Conservation (phyloP, 2,329 filamentous ascomycete species). For the Arachnopeziza araneosa region DNA sequence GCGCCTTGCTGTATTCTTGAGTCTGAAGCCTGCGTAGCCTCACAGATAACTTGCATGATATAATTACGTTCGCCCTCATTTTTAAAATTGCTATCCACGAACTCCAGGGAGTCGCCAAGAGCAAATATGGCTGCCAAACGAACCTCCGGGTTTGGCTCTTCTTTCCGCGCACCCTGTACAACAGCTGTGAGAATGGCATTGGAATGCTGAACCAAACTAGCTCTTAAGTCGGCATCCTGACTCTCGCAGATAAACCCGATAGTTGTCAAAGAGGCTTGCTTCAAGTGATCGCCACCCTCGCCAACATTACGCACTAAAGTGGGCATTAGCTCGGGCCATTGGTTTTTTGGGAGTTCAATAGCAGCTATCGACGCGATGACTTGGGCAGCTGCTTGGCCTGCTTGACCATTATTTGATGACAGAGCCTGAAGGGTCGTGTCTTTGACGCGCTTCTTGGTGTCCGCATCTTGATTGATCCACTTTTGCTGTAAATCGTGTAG, state of each 20-base stretch:
- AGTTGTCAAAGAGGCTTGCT: conserved; percentile 90
- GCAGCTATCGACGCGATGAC: conserved; percentile 92
- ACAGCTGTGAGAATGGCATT: conserved; percentile 98
- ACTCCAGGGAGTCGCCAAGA: conserved; percentile 93
- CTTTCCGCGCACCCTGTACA: conserved; percentile 93
- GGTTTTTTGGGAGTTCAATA: conserved; percentile 86
- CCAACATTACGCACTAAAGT: conserved; percentile 89
- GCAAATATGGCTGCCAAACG: conserved; percentile 89
- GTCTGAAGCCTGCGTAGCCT: conserved; percentile 93
- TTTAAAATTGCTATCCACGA: conserved; percentile 97
- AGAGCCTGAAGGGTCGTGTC: conserved; percentile 84
- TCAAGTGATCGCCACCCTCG: conserved; percentile 77
- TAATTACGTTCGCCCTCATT: conserved; percentile 99
- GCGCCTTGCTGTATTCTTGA: conserved; percentile 89
- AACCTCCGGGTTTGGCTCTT: conserved; percentile 87
- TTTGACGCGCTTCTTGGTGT: conserved; percentile 85
- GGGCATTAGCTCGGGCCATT: conserved; percentile 91
- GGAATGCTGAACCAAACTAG: conserved; percentile 77
- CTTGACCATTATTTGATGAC: conserved; percentile 70
- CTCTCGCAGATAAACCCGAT: conserved; percentile 99
- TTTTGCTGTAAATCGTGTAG: conserved; percentile 87
- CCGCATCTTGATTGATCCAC: conserved; percentile 81
- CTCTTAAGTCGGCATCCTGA: conserved; percentile 79
- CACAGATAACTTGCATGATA: conserved; percentile 99
- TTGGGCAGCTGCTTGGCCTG: conserved; percentile 85